Conservation (phyloP, 345 rosid genomes). For the Acer negundo region DNA sequence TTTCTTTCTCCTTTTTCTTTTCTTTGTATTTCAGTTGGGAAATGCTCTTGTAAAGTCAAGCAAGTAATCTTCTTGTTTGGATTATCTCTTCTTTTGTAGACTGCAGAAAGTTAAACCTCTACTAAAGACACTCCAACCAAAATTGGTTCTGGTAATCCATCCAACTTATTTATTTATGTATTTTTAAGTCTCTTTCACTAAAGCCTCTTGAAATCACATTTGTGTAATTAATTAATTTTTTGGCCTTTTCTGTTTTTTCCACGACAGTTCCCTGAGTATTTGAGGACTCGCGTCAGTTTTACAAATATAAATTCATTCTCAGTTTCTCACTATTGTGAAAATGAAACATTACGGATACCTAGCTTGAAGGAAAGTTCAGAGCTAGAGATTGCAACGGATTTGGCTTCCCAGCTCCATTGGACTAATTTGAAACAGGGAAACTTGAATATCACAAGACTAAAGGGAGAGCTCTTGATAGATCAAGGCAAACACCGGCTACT, state of each 20-base stretch:
- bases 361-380: conserved; percentile 33
- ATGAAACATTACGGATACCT: conserved; percentile 48
- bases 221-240: neutral
- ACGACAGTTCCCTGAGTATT: conserved; percentile 62
- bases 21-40: neutral
- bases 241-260: conserved; percentile 15
- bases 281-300: conserved; percentile 36
- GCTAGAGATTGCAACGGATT: conserved; percentile 57
- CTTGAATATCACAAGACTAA: conserved; percentile 52
- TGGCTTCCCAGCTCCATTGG: conserved; percentile 52
- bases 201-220: neutral
- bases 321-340: conserved; percentile 45
- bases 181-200: conserved; percentile 7
- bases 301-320: conserved; percentile 29
- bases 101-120: conserved; percentile 48
- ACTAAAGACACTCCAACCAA: conserved; percentile 63
- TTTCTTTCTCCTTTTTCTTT: neutral
- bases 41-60: neutral
- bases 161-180: neutral
- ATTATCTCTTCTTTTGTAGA: conserved; percentile 33
- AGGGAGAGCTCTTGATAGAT: conserved; percentile 56
- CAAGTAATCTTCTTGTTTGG: neutral
- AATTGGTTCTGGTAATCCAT: conserved; percentile 56
- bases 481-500: conserved; percentile 50
- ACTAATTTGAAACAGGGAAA: conserved; percentile 39